Base-by-base conservation (phyloP, 140 eudicot genomes). In the Ambrosia hybrid region DNA sequence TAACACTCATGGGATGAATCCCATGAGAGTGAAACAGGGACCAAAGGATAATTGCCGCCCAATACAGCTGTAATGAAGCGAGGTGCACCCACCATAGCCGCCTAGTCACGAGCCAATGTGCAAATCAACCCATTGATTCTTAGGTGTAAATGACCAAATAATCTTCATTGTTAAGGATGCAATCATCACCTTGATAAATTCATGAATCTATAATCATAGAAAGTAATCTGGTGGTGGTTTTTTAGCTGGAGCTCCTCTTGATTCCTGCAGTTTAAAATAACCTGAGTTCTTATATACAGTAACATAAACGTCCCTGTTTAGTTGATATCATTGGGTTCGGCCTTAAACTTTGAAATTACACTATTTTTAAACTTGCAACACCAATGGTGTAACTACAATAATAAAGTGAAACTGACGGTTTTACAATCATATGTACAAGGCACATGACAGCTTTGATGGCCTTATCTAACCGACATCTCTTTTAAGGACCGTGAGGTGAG, bases 201-300 rank as follows among this genome's bases (percentile, higher is more conserved):
- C 37, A 69, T 6, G 71, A 59, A 69, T 51, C 71, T 65, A 1
- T 6, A 3, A 38, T 84, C 82, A 89, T 21, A 89, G 82, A 80
- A 89, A 89, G 80, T 89, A 89, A 82, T 89, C 96, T 4, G 96
- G 96, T 55, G 93, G 82, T 13, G 96, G 96, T 69, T 73, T 89
- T 78, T 87, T 89, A 14, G 88, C 85, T 9, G 93, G 96, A 49
- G 93, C 83, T 34, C 93, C 96, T 80, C 93, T 80, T 73, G 96
- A 75, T 56, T 89, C 96, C 96, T 89, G 90, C 77, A 82, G 77
- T 62, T 59, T 38, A 39, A 41, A 7, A 53, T 63, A 37, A 41
- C 72, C 14, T 41, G 6, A 5, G 46, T 41, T 41, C 46, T 41
- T 48, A 2, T 48, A 48, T 48, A 2, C n/a, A 2, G 53, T 48